A percentile compares a stretch with the other conserved stretches of the same genome.
Conservation (phyloP, 768 basidiomycete species). For the Cantharellus anzutake region DNA sequence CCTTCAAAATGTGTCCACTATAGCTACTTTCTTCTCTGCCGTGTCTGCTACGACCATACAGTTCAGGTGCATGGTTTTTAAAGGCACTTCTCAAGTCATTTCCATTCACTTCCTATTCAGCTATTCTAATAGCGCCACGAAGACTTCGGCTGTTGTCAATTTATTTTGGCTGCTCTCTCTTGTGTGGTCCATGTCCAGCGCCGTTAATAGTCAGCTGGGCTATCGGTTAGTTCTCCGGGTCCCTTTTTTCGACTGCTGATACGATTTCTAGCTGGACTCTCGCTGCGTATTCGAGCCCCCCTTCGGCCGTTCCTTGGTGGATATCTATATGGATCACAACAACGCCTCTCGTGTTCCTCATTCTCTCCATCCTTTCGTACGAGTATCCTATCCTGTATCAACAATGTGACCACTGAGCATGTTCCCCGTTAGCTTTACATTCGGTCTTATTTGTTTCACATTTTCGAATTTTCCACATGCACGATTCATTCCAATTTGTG, state of each 20-base stretch:
- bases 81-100: too few relatives aligned
- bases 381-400: too few relatives aligned
- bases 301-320: slow-evolving; percentile 7
- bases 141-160: not conserved
- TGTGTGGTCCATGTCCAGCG: slow-evolving; percentile 3
- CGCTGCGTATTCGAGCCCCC: slow-evolving; percentile 7
- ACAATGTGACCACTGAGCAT: too few relatives aligned
- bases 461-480: not conserved
- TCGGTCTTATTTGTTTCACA: slow-evolving; percentile 4
- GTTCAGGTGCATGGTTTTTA: not conserved
- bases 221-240: too few relatives aligned
- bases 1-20: not conserved
- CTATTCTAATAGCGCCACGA: not conserved
- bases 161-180: slow-evolving; percentile 6
- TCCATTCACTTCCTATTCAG: not conserved
- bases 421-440: too few relatives aligned
- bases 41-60: slow-evolving; percentile 5
- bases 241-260: too few relatives aligned
- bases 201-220: slow-evolving; percentile 7
- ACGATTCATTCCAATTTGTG: not conserved
- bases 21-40: slow-evolving; percentile 7
- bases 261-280: slow-evolving; percentile 7
- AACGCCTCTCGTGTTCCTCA: slow-evolving; percentile 7
- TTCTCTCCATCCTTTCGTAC: slow-evolving; percentile 4
- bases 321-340: slow-evolving; percentile 8